Evolutionary conservation across 257 asterid species (phyloP).

Genomic region (Orobanche coerulescens): DNA sequence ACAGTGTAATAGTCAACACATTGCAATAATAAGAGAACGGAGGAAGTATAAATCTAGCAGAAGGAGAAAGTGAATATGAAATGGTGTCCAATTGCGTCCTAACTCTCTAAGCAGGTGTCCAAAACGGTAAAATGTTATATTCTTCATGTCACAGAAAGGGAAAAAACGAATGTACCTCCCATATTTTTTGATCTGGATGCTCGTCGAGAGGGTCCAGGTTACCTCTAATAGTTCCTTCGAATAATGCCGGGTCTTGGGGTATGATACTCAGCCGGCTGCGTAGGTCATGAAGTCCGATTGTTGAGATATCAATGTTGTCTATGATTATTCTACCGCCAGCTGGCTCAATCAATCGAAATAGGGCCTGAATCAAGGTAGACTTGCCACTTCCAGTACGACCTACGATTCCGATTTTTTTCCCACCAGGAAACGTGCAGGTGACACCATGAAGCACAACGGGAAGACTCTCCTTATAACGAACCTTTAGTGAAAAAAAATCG

Average conservation of each 20-base stretch:
- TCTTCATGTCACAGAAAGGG: no score
- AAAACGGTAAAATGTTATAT: no score
- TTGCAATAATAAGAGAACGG: no score
- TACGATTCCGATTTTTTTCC: slow-evolving; percentile 88
- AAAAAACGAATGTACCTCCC: slow-evolving; percentile 67
- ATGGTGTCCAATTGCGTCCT: no score
- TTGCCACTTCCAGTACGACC: slow-evolving; percentile 99
- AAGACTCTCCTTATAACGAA: slow-evolving; percentile 90
- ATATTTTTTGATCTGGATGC: slow-evolving; percentile 74
- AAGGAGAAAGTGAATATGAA: no score
- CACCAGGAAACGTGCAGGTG: slow-evolving; percentile 89
- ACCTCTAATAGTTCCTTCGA: slow-evolving; percentile 93
- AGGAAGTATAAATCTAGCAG: no score
- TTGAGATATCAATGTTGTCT: slow-evolving; percentile 73
- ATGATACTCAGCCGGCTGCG: slow-evolving; percentile 86
- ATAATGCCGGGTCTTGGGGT: slow-evolving; percentile 94
- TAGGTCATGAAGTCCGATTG: slow-evolving; percentile 90
- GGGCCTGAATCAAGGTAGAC: slow-evolving; percentile 95
- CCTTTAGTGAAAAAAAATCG: slow-evolving; percentile 25
- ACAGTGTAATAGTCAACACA: no score
- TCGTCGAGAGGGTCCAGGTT: slow-evolving; percentile 92
- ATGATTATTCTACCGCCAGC: slow-evolving; percentile 79
- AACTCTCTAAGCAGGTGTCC: no score
- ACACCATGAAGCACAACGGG: slow-evolving; percentile 93
- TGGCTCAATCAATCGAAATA: slow-evolving; percentile 90